Evolutionary conservation across 352 stramenopile species (phyloP), one percentile per base, ranked within the genome.

Genomic region (Phytophthora aleatoria): DNA sequence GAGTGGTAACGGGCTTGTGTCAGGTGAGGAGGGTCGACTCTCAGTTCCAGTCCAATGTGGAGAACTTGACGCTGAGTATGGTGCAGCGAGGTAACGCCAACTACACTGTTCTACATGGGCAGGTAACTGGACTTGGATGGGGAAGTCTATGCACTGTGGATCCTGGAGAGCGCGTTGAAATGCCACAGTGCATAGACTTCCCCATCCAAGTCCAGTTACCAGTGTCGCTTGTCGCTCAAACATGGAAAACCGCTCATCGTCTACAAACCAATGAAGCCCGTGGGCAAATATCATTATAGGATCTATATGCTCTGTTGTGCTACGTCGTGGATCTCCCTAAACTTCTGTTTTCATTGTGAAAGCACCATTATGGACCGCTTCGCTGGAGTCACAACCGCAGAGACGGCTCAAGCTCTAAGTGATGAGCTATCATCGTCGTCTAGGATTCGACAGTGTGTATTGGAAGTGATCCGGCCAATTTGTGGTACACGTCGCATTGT

Each of bases 281-380:
- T 20, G 13, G 64, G 63, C 0, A 76, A 80, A 36, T 77, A 69
- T 35, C 64, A 80, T 45, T 77, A 75, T 43, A 36, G 64, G 8
- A 61, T 77, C 10, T 77, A 77, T 49, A 64, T 64, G 50, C 39
- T 54, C 1, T 77, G 64, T 38, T 75, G 72, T 43, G n/a, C 72
- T 39, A 30, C 35, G 6, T 43, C 52, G 6, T 74, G 67, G 63
- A 56, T 79, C 1, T 52, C 57, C 0, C 13, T 76, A 1, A 71
- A 60, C 50, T 76, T 71, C 57, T 49, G 63, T 16, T 47, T 79
- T 2, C 67, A 76, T n/a, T 67, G 72, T 12, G 3, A 13, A 0
- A 73, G 61, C 16, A 26, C 56, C 30, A 63, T 77, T n/a, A 28
- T 65, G 9, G 61, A 76, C 3, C 51, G 61, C 11, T 11, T 73